Percentiles rank a stretch among this genome's conserved stretches.
Conservation (phyloP, 345 rosid species). For the Draba incana region DNA sequence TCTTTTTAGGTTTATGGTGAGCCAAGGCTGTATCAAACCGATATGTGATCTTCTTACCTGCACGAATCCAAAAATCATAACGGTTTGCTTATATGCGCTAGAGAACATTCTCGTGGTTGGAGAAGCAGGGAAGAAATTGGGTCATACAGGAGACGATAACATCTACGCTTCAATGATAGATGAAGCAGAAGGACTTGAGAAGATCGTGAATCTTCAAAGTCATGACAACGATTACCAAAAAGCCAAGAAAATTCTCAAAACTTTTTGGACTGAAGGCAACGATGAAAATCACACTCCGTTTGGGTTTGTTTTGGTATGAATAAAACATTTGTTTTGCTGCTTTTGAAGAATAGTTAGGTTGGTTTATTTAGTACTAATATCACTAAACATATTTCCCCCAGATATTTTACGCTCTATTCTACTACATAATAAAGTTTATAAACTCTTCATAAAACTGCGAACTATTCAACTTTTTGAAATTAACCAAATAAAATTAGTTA, state of each 20-base stretch:
- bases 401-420: no score
- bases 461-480: no score
- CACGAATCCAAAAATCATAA: slow-evolving; percentile 69
- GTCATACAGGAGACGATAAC: slow-evolving; percentile 57
- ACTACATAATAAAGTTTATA: no score
- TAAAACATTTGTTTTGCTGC: no score
- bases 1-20: slow-evolving; percentile 57
- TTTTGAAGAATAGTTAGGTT: no score
- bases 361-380: no score
- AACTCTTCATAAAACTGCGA: no score
- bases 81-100: slow-evolving; percentile 72
- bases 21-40: slow-evolving; percentile 74
- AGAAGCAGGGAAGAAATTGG: slow-evolving; percentile 64
- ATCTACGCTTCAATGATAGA: slow-evolving; percentile 62
- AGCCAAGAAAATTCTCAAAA: slow-evolving; percentile 72
- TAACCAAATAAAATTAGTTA: no score
- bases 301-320: no score
- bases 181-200: slow-evolving; percentile 79
- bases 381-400: no score
- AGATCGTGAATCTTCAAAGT: slow-evolving; percentile 75
- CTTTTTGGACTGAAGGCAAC: slow-evolving; percentile 67
- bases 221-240: slow-evolving; percentile 74
- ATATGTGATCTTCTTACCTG: slow-evolving; percentile 76
- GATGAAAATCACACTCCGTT: no score
- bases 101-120: slow-evolving; percentile 79